Evolutionary conservation across 1,284 basidiomycete genomes (phyloP).

Genomic region (Malassezia globosa): DNA sequence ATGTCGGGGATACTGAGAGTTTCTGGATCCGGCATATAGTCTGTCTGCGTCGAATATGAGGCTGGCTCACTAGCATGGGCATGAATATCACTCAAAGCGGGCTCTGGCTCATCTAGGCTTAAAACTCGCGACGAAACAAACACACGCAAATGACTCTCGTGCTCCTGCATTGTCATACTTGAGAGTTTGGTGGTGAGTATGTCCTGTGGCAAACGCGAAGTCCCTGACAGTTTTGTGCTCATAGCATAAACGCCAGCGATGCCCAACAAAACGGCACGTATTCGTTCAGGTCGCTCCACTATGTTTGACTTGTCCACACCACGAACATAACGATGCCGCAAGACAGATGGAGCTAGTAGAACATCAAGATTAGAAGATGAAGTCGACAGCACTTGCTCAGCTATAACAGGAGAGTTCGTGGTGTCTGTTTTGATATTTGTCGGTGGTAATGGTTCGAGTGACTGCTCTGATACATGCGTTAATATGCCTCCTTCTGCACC

Average conservation of each 20-base stretch:
- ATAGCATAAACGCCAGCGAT: constrained; percentile 27
- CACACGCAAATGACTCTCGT: constrained; percentile 17
- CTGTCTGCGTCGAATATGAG: constrained; percentile 8
- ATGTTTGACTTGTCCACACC: constrained; percentile 37
- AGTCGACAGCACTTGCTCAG: no score
- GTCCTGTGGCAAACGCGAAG: constrained; percentile 8
- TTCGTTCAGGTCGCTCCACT: constrained; percentile 43
- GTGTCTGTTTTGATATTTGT: no score
- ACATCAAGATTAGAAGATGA: constrained; percentile 26
- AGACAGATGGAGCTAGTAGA: constrained; percentile 33
- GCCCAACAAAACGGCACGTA: constrained; percentile 38
- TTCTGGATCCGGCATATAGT: neutral
- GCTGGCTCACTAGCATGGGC: constrained; percentile 24
- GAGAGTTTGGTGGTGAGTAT: constrained; percentile 24
- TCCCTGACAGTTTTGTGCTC: neutral
- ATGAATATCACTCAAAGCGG: constrained; percentile 25
- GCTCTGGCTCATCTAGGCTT: constrained; percentile 25
- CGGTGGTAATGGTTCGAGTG: no score
- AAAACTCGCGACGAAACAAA: constrained; percentile 20
- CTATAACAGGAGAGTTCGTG: no score
- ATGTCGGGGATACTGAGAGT: neutral
- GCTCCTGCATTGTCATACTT: constrained; percentile 19
- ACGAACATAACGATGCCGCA: constrained; percentile 40
- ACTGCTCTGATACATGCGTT: no score
- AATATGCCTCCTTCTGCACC: no score